Conservation (phyloP, 331 rosid species). For the Ulmus americana region DNA sequence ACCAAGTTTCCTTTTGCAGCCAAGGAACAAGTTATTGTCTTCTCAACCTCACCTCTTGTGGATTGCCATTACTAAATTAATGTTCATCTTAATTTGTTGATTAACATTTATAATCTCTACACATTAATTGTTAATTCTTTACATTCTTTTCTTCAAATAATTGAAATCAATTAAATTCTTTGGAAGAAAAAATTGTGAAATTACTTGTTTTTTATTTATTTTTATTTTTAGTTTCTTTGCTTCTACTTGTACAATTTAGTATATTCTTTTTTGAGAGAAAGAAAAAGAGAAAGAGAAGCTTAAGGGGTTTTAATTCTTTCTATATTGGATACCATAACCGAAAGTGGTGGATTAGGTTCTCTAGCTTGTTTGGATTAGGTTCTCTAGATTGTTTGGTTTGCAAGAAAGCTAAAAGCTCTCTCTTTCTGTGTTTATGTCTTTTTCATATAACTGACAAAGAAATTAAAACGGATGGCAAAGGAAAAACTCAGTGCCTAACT, state of each 20-base stretch:
- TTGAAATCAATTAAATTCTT: conserved; percentile 19
- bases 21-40: conserved; percentile 53
- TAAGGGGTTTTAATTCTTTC: neutral
- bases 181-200: conserved; percentile 1
- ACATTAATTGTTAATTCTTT: conserved; percentile 35
- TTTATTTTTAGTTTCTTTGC: neutral
- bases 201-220: neutral
- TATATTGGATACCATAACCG: conserved; percentile 18
- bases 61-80: conserved; percentile 61
- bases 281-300: neutral
- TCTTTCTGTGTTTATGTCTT: conserved; percentile 12
- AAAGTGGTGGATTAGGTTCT: conserved; percentile 28
- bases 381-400: conserved; percentile 27
- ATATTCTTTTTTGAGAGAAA: neutral
- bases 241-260: neutral
- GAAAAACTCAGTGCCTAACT: conserved; percentile 19
- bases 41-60: conserved; percentile 68
- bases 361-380: conserved; percentile 24
- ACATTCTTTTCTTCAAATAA: conserved; percentile 22
- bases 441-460: conserved; percentile 22
- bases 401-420: conserved; percentile 28
- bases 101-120: conserved; percentile 15
- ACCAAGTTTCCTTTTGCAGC: conserved; percentile 37
- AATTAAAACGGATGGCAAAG: conserved; percentile 21
- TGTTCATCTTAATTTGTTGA: neutral